These are phyloP conservation scores for Eucalyptus regnans DNA, from an alignment of 345 rosid species.

Conservation along the genomic window DNA sequence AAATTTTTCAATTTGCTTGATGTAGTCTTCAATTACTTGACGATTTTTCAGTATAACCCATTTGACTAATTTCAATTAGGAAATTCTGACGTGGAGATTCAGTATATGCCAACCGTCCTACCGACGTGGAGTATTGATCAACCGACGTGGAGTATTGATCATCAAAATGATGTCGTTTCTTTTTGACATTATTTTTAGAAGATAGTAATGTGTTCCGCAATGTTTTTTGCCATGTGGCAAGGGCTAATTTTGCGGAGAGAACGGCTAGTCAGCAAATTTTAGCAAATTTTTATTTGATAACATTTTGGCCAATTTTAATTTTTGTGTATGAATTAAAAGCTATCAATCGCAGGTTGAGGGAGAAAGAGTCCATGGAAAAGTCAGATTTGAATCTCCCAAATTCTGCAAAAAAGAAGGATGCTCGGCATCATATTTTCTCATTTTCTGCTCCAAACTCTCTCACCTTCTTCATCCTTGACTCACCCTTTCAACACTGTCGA, in stretches of 20 bases:
- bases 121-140: no score
- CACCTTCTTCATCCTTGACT: background rate
- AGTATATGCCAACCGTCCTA: fast-evolving
- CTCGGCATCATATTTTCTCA: background rate
- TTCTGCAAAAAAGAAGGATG: background rate
- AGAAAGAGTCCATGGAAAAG: background rate
- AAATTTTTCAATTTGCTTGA: background rate
- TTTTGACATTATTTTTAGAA: background rate
- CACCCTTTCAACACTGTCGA: background rate
- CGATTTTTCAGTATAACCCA: fast-evolving
- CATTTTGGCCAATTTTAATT: background rate
- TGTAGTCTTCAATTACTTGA: background rate
- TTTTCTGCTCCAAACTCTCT: background rate
- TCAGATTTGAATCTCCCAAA: background rate
- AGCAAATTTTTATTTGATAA: background rate
- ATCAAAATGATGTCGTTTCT: background rate
- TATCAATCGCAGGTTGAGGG: background rate
- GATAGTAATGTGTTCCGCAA: background rate
- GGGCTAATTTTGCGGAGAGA: background rate
- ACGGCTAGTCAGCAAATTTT: background rate
- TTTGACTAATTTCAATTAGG: fast-evolving
- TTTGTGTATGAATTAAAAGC: background rate
- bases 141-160: no score
- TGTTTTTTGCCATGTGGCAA: background rate
- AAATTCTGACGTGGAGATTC: no score